Conservation (phyloP, 2,329 filamentous ascomycete species). For the Fusarium mexicanum region DNA sequence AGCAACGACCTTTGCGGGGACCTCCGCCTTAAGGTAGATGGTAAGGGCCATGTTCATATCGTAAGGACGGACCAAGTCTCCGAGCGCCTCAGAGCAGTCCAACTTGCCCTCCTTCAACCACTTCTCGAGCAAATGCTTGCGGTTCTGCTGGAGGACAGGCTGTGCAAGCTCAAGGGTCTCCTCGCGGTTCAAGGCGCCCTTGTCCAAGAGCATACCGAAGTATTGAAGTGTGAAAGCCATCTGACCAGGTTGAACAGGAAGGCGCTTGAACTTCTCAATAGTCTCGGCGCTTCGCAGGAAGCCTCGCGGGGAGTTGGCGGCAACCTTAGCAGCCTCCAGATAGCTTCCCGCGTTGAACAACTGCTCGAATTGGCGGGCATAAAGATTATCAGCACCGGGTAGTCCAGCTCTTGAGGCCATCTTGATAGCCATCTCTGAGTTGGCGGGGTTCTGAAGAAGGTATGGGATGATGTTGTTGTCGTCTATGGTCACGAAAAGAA, state of each 20-base stretch:
- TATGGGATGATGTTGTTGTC: slow-evolving; percentile 93
- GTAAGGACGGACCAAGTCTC: slow-evolving; percentile 90
- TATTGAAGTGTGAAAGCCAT: slow-evolving; percentile 97
- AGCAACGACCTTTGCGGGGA: slow-evolving; percentile 93
- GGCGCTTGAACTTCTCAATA: slow-evolving; percentile 93
- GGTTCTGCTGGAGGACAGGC: slow-evolving; percentile 90
- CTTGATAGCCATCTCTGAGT: slow-evolving; percentile 93
- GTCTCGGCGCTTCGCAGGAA: slow-evolving; percentile 95
- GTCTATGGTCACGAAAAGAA: slow-evolving; percentile 92
- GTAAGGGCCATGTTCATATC: slow-evolving; percentile 87
- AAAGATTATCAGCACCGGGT: slow-evolving; percentile 92
- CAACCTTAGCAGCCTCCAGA: slow-evolving; percentile 90
- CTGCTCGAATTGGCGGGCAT: slow-evolving; percentile 91
- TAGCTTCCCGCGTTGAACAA: slow-evolving; percentile 84
- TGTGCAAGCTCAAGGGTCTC: slow-evolving; percentile 94
- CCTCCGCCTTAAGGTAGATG: slow-evolving; percentile 91
- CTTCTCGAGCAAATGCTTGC: slow-evolving; percentile 96
- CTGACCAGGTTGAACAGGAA: slow-evolving; percentile 82
- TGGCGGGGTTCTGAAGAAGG: slow-evolving; percentile 94
- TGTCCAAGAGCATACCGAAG: slow-evolving; percentile 96
- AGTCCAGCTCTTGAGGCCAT: slow-evolving; percentile 93
- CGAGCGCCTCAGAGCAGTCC: slow-evolving; percentile 94
- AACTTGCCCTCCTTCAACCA: slow-evolving; percentile 98
- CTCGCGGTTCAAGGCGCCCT: slow-evolving; percentile 90
- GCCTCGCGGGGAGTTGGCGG: slow-evolving; percentile 93